Conservation (phyloP, 2,329 filamentous ascomycete genomes). For the Aspergillus tanneri region DNA sequence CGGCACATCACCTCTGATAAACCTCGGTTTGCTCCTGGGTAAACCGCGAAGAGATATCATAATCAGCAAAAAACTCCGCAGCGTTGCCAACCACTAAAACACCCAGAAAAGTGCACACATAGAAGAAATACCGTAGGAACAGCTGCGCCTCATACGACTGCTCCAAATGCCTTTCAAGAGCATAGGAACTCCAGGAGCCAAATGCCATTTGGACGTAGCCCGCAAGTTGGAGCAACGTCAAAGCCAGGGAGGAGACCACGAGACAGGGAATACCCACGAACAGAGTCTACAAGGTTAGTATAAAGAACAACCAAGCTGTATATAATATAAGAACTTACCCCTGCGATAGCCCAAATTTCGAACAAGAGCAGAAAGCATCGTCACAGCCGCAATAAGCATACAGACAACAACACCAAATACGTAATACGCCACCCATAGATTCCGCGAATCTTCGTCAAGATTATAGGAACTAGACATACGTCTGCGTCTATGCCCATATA, state of each 20-base stretch:
- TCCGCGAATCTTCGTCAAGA: background rate
- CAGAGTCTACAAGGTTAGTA: conserved; percentile 1
- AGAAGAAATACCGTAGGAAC: conserved; percentile 15
- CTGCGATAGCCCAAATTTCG: conserved; percentile 3
- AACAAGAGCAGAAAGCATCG: conserved; percentile 11
- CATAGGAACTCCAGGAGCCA: background rate
- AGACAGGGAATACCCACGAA: conserved; percentile 6
- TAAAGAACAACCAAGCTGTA: background rate
- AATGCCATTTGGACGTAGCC: conserved; percentile 3
- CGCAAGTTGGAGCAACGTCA: conserved; percentile 9
- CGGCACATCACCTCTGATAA: too few relatives aligned
- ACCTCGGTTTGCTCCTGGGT: too few relatives aligned
- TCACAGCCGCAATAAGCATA: conserved; percentile 8
- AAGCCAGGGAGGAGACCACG: conserved; percentile 5
- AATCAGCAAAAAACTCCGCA: background rate
- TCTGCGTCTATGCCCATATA: background rate
- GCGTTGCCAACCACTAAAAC: conserved; percentile 7
- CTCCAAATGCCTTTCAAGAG: background rate
- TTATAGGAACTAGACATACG: background rate
- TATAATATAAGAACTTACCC: conserved; percentile 4
- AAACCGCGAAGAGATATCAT: background rate
- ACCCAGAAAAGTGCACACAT: conserved; percentile 9
- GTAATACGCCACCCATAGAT: conserved; percentile 8
- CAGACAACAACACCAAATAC: conserved; percentile 15
- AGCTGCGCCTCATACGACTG: conserved; percentile 4